These are phyloP conservation scores for Xylaria hypoxylon DNA, from an alignment of 2,329 filamentous ascomycete species.

Conservation along the genomic window DNA sequence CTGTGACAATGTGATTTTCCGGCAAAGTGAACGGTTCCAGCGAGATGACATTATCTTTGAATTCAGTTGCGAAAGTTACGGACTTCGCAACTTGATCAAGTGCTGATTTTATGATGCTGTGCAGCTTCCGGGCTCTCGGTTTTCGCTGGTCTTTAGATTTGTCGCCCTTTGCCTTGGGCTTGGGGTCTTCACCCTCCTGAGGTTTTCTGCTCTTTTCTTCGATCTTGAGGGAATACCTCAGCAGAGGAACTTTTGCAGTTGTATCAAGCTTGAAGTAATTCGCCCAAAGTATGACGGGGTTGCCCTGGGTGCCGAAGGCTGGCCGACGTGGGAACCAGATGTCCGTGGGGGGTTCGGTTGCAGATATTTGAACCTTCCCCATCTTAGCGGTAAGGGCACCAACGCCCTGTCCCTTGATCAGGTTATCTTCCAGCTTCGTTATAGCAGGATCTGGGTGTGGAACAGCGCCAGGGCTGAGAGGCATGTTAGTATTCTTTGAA, in stretches of 20 bases:
- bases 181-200: neutral
- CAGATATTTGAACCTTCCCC: conserved; percentile 51
- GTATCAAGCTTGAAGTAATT: conserved; percentile 65
- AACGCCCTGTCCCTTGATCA: conserved; percentile 52
- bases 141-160: neutral
- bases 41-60: conserved; percentile 62
- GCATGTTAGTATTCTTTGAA: conserved; percentile 27
- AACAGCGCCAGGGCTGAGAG: conserved; percentile 31
- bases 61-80: conserved; percentile 60
- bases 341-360: conserved; percentile 23
- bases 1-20: conserved; percentile 49
- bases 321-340: conserved; percentile 60
- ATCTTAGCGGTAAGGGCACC: conserved; percentile 53
- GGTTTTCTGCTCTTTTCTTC: conserved; percentile 25
- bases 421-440: conserved; percentile 56
- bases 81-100: conserved; percentile 52
- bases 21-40: conserved; percentile 54
- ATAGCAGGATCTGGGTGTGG: conserved; percentile 48
- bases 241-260: conserved; percentile 51
- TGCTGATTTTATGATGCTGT: conserved; percentile 55
- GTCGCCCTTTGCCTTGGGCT: conserved; percentile 31
- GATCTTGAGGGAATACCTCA: conserved; percentile 61
- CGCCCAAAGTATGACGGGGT: conserved; percentile 60
- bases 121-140: conserved; percentile 56
- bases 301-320: conserved; percentile 60